Percentiles rank a stretch among this genome's conserved stretches.
Evolutionary conservation across 2,329 filamentous ascomycete species (phyloP).

Genomic region (Diatrype stigma): DNA sequence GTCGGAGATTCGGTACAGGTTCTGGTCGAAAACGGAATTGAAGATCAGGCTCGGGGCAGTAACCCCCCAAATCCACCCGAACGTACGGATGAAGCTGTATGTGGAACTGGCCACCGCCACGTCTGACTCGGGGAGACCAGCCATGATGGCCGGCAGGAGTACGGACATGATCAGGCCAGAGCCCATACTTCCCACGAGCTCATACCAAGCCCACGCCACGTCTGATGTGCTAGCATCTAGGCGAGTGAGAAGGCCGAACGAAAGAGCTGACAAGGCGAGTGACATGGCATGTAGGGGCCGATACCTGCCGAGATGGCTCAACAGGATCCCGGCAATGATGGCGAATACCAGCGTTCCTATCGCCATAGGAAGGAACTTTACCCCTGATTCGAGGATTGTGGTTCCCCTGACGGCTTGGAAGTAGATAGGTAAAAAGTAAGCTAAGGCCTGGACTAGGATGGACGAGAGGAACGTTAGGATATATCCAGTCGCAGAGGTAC

Average conservation of each 20-base stretch:
- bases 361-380: conserved; percentile 3
- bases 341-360: background rate
- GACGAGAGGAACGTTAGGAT: conserved; percentile 31
- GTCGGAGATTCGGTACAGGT: conserved; percentile 13
- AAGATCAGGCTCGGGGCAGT: conserved; percentile 27
- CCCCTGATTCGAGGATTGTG: background rate
- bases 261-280: conserved; percentile 28
- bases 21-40: conserved; percentile 18
- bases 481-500: conserved; percentile 29
- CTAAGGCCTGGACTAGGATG: conserved; percentile 27
- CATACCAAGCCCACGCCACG: conserved; percentile 32
- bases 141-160: conserved; percentile 36
- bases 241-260: conserved; percentile 32
- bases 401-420: conserved; percentile 33
- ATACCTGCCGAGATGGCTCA: conserved; percentile 42
- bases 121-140: conserved; percentile 29
- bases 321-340: conserved; percentile 17
- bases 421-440: conserved; percentile 37
- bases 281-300: conserved; percentile 26
- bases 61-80: conserved; percentile 28
- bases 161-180: conserved; percentile 37
- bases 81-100: conserved; percentile 36
- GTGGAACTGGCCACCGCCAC: conserved; percentile 31
- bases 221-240: conserved; percentile 26
- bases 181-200: conserved; percentile 35